phyloP scores from a whole-genome alignment of 768 basidiomycete species.

The Galerina marginata region DNA sequence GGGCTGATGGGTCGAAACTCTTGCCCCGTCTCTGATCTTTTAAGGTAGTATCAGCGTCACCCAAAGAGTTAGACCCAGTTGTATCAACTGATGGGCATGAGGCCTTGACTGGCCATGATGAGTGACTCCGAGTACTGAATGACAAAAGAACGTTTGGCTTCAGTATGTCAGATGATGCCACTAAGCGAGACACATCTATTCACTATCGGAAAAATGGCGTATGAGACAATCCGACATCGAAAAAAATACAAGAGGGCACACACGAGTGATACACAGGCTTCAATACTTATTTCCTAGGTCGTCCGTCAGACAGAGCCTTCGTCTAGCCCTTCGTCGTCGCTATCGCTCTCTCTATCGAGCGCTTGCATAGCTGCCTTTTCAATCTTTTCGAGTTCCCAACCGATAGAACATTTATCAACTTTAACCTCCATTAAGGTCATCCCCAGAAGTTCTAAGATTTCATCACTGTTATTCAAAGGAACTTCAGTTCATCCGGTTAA shows the following conservation, averaged over 20 bases:
- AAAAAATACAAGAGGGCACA: not conserved
- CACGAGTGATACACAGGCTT: no score
- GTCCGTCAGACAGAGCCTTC: not conserved
- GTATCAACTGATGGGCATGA: no score
- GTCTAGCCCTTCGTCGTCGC: slow-evolving; percentile 63
- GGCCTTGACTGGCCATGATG: no score
- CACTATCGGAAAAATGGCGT: not conserved
- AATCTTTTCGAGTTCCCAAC: slow-evolving; percentile 73
- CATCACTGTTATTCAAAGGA: slow-evolving; percentile 52
- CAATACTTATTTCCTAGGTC: no score
- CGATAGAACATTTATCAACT: slow-evolving; percentile 61
- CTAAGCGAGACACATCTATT: not conserved
- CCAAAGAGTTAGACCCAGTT: no score
- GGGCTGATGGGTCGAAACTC: no score
- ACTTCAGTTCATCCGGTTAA: slow-evolving; percentile 3
- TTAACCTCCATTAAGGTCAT: slow-evolving; percentile 40
- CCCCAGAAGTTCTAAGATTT: slow-evolving; percentile 52
- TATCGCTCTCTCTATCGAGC: slow-evolving; percentile 55
- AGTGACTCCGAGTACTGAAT: no score
- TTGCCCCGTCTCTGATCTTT: no score
- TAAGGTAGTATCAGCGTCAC: no score
- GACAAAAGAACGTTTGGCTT: no score
- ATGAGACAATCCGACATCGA: not conserved
- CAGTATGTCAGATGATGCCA: not conserved
- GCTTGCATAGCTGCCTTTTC: slow-evolving; percentile 58